Evolutionary conservation across 805 yeast species (phyloP), one percentile per base, ranked within the genome.

Genomic region (Jamesozyma piceae): DNA sequence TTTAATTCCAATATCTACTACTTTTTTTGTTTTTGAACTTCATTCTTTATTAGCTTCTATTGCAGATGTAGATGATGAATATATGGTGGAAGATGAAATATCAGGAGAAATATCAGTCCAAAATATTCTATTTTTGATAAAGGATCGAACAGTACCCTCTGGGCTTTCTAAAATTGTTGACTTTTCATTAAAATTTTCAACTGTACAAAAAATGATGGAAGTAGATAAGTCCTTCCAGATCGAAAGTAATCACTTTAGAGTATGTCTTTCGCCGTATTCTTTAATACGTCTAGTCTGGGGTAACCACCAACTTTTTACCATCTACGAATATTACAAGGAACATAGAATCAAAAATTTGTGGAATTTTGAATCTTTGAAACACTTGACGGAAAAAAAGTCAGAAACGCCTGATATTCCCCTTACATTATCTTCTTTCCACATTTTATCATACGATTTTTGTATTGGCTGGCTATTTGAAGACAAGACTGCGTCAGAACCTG

Each of bases 401-500:
- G 20, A 39, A 17, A 29, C 52, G 14, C 35, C 47, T 14, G 55
- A 50, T 9, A 29, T 31, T 2, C 41, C 52, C 2, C 27, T 51
- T 38, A 60, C 60, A n/a, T 66, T 70, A 47, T 71, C 69, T 37
- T 68, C 85, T 0, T 63, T 82, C 26, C 82, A 76, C 38, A 67
- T 82, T 20, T 57, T 78, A 5, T 74, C 86, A 0, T 73, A 78
- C 49, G 75, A 81, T 48, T 68, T 83, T 45, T 82, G 94, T 47
- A 45, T 82, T 28, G 95, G 95, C 0, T 86, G 95, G 88, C 57
- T 82, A 3, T 82, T 82, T 55, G 78, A 74, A n/a, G 57, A 54
- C 14, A 53, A 54, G 5, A 59, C 58, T 4, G 55, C 58, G 1
- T 46, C 54, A 2, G 70, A 69, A 19, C 87, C 87, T 0, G 96